A percentile compares a stretch with the other conserved stretches of the same genome.
phyloP scores from a whole-genome alignment of 257 asterid species.

The Nicotiana attenuata region DNA sequence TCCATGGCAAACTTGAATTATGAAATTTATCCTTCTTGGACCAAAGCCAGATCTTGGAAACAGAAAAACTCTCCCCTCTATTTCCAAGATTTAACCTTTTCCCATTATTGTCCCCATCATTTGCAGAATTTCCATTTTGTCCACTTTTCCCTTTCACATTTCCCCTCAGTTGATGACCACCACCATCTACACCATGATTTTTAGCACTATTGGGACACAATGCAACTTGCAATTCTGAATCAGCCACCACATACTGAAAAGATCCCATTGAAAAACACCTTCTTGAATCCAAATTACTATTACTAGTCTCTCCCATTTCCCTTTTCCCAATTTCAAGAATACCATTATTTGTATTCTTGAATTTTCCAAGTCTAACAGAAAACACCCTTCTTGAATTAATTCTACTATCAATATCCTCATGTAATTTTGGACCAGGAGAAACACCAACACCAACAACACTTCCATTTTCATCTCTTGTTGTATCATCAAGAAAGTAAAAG shows the following conservation, averaged over 20 bases:
- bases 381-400: slow-evolving; percentile 65
- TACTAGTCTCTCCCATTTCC: slow-evolving; percentile 73
- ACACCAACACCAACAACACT: slow-evolving; percentile 17
- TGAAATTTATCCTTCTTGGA: slow-evolving; percentile 72
- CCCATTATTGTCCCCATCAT: slow-evolving; percentile 45
- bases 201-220: slow-evolving; percentile 34
- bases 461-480: slow-evolving; percentile 37
- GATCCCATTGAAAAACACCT: slow-evolving; percentile 98
- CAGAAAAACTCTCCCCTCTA: slow-evolving; percentile 95
- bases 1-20: slow-evolving; percentile 41
- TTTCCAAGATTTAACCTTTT: slow-evolving; percentile 65
- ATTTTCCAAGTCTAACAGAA: slow-evolving; percentile 85
- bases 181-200: slow-evolving; percentile 19
- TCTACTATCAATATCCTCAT: slow-evolving; percentile 25
- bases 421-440: slow-evolving; percentile 25
- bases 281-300: slow-evolving; percentile 64
- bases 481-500: slow-evolving; percentile 45
- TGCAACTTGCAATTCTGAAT: slow-evolving; percentile 77
- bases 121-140: slow-evolving; percentile 44
- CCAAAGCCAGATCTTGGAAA: slow-evolving; percentile 97
- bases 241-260: slow-evolving; percentile 82
- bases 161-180: slow-evolving; percentile 18
- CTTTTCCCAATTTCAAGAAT: slow-evolving; percentile 23
- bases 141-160: slow-evolving; percentile 33
- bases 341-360: slow-evolving; percentile 29